phyloP scores from a whole-genome alignment of 352 stramenopile species.

The Pythium rishiriense region DNA sequence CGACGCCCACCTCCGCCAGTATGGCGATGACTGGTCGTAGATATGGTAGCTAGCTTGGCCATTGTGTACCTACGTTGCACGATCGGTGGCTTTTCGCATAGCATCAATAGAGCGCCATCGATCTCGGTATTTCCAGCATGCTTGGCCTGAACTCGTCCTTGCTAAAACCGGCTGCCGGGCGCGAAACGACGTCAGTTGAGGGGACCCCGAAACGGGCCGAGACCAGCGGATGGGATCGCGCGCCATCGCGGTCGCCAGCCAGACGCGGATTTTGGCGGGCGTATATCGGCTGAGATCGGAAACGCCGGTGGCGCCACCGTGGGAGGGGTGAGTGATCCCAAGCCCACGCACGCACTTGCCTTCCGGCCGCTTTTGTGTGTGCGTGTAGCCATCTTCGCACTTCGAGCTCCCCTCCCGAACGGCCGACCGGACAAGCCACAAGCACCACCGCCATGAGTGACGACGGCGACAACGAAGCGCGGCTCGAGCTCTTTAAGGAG shows the following conservation, averaged over 20 bases:
- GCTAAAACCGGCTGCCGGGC: background rate
- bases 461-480: slow-evolving; percentile 34
- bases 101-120: slow-evolving; percentile 1
- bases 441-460: slow-evolving; percentile 50
- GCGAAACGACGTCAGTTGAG: slow-evolving; percentile 8
- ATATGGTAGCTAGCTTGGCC: background rate
- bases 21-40: slow-evolving; percentile 54
- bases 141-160: background rate
- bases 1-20: slow-evolving; percentile 60
- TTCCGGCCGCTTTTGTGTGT: background rate
- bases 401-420: background rate
- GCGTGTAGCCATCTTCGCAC: slow-evolving; percentile 15
- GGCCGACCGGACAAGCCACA: background rate
- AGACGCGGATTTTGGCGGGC: background rate
- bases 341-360: background rate
- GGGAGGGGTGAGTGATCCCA: too few relatives aligned
- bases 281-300: background rate
- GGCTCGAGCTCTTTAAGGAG: slow-evolving; percentile 49
- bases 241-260: slow-evolving; percentile 19
- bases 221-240: slow-evolving; percentile 14
- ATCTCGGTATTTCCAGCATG: background rate
- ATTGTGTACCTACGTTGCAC: background rate
- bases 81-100: background rate
- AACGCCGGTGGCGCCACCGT: background rate
- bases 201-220: slow-evolving; percentile 1